These are phyloP conservation scores for Aspergillus aculeatus DNA, from an alignment of 2,329 filamentous ascomycete species.

Conservation along the genomic window DNA sequence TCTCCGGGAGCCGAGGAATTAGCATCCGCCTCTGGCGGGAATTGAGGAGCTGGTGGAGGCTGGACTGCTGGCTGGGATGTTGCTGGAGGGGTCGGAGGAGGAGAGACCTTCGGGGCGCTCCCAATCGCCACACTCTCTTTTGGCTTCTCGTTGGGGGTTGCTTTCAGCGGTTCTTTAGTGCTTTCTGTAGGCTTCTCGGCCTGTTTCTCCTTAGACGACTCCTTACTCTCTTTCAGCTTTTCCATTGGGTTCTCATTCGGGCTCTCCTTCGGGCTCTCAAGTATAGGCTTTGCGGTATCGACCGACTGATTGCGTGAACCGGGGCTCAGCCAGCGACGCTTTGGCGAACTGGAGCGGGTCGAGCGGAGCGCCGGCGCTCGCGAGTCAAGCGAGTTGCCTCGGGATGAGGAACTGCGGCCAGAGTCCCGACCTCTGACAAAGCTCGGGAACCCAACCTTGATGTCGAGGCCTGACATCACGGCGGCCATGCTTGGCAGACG, in stretches of 20 bases:
- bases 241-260: not conserved
- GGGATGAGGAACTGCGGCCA: conserved; percentile 41
- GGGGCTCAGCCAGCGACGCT: conserved; percentile 50
- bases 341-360: conserved; percentile 36
- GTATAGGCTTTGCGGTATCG: conserved; percentile 47
- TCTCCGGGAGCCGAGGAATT: conserved; percentile 49
- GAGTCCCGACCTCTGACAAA: conserved; percentile 37
- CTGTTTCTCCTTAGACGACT: not conserved
- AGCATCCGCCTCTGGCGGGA: conserved; percentile 30
- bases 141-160: not conserved
- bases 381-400: conserved; percentile 41
- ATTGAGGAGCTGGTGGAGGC: conserved; percentile 28
- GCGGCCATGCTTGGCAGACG: conserved; percentile 44
- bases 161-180: not conserved
- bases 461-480: conserved; percentile 43
- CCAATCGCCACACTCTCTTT: conserved; percentile 20
- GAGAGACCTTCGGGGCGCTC: conserved; percentile 67
- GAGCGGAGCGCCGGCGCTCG: conserved; percentile 22
- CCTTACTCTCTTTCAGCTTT: not conserved
- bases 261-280: conserved; percentile 65
- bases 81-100: conserved; percentile 60
- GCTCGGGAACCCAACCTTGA: conserved; percentile 34
- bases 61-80: conserved; percentile 1
- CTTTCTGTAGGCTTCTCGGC: not conserved
- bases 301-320: conserved; percentile 47